Evolutionary conservation across 139 green algal genomes (phyloP), one percentile per base, ranked within the genome.

Genomic region (Pseudopediastrum boryanum): DNA sequence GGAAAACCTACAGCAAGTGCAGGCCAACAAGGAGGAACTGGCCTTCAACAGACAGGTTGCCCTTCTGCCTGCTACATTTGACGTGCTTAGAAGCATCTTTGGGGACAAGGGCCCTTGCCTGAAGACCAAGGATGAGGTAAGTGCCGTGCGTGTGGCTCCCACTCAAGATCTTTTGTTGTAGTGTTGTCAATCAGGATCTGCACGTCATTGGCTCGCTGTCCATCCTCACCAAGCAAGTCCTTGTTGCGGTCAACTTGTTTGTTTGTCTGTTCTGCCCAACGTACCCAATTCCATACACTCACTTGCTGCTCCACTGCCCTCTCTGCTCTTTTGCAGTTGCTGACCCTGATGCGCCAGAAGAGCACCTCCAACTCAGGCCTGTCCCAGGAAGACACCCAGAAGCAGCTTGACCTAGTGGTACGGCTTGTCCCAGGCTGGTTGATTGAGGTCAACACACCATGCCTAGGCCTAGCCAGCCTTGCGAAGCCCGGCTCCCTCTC

Each of bases 21-120:
- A 35, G 33, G 46, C n/a, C 23, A 36, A 56, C 23, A 39, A 31
- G 27, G 35, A 65, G 36, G 63, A 75, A 38, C 46, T 75, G 38
- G 63, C 65, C 4, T 29, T 31, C n/a, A 46, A 44, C 2, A 36
- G 63, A 19, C 46, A 46, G 1, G 33, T 81, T 35, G 75, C 65
- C 63, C 52, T 75, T 46, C 38, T 70, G 46, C 62, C 75, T 46
- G 63, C 46, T 36, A 67, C 35, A 13, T 67, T 81, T 44, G 75
- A 81, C 23, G 75, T 81, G 46, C 48, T 81, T 48, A 25, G 75
- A 12, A 46, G 25, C 16, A 38, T 81, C 19, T 81, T 75, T 58
- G 75, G 75, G 16, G 63, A 81, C 63, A 58, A 35, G 38, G 75
- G 75, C 21, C 75, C 75, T 2, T 81, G 75, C 65, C 48, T 75